These are phyloP conservation scores for Cunninghamia lanceolata DNA, from an alignment of 75 land plant genomes.

Conservation along the genomic window DNA sequence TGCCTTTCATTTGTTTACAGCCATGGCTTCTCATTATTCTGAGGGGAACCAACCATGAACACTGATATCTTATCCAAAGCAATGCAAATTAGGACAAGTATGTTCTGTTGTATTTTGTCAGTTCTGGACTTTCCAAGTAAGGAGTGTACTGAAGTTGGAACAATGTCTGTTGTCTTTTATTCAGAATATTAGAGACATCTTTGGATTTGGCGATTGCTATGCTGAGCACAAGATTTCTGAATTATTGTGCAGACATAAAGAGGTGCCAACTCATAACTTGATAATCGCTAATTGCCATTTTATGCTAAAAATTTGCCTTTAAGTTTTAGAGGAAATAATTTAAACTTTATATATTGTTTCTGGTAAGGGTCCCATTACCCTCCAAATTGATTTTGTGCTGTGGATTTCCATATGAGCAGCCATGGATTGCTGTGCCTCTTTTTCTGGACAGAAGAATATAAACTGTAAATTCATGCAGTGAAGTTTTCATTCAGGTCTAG, in stretches of 20 bases:
- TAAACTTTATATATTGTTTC: background rate
- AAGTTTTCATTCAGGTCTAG: background rate
- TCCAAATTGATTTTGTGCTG: background rate
- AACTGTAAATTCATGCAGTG: background rate
- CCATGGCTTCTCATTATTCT: background rate
- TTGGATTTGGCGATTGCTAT: background rate
- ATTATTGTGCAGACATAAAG: background rate
- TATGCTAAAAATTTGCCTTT: background rate
- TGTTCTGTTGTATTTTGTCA: background rate
- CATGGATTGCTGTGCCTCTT: background rate
- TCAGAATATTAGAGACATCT: background rate
- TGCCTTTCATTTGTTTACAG: background rate
- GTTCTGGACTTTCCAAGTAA: background rate
- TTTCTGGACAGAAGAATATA: background rate
- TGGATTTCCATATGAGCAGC: background rate
- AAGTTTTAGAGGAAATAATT: background rate
- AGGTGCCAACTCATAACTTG: background rate
- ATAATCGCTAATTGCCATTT: background rate
- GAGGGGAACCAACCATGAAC: background rate
- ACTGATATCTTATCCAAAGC: background rate
- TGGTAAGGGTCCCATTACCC: background rate
- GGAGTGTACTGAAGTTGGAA: background rate
- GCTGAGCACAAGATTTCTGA: constrained; percentile 5
- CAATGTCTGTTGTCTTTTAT: background rate
- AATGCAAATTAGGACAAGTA: background rate